Percentiles rank a stretch among this genome's conserved stretches.
These are phyloP conservation scores for Didymella exigua DNA, from an alignment of 2,329 filamentous ascomycete genomes.

Conservation along the genomic window DNA sequence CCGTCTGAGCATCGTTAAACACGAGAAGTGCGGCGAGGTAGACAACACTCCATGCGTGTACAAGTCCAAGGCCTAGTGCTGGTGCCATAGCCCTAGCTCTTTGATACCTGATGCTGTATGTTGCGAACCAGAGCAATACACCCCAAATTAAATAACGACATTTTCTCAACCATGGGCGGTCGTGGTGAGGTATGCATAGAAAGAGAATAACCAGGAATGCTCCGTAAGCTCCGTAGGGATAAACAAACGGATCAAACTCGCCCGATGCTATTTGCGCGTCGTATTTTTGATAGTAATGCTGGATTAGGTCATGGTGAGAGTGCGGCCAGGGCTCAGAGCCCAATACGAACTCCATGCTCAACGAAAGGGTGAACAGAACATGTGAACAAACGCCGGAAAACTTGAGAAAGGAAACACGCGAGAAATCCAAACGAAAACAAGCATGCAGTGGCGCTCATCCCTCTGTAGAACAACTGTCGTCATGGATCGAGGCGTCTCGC, in stretches of 20 bases:
- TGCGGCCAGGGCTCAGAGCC: constrained; percentile 33
- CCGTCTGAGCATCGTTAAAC: constrained; percentile 60
- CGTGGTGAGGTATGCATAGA: constrained; percentile 57
- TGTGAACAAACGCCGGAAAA: neutral
- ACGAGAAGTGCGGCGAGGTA: constrained; percentile 61
- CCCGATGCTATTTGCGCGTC: constrained; percentile 48
- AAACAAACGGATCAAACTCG: constrained; percentile 51
- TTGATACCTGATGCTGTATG: constrained; percentile 52
- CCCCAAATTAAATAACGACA: constrained; percentile 55
- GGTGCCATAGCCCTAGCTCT: constrained; percentile 58
- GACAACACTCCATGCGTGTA: constrained; percentile 60
- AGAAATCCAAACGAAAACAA: constrained; percentile 13
- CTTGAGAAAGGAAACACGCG: constrained; percentile 6
- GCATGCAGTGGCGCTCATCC: constrained; percentile 22
- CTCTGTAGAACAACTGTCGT: constrained; percentile 34
- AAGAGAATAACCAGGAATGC: constrained; percentile 54
- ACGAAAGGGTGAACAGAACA: neutral
- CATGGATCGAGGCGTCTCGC: constrained; percentile 30
- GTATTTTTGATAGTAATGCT: constrained; percentile 50
- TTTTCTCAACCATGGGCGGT: constrained; percentile 46
- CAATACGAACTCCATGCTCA: constrained; percentile 8
- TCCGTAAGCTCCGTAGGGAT: constrained; percentile 51
- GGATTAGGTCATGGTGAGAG: constrained; percentile 42
- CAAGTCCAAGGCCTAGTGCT: constrained; percentile 61
- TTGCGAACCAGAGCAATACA: constrained; percentile 51